Evolutionary conservation across 306 rosid genomes (phyloP).

Genomic region (Dryas octopetala): DNA sequence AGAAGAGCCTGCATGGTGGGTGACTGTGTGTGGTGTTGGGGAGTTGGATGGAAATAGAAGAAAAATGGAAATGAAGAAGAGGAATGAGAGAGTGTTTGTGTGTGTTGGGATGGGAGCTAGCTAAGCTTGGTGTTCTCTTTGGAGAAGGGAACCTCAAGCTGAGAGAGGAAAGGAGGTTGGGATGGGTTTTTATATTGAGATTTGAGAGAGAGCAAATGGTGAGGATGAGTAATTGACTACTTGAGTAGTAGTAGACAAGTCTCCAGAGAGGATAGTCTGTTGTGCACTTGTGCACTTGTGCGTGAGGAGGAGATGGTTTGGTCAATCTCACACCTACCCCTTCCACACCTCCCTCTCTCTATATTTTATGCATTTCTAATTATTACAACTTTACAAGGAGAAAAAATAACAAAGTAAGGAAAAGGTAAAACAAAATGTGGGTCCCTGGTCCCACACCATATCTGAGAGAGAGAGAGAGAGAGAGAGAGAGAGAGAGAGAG

Average conservation of each 20-base stretch:
- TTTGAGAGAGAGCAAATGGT: constrained; percentile 3
- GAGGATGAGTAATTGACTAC: too few species aligned
- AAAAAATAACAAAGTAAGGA: too few species aligned
- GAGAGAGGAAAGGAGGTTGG: constrained; percentile 29
- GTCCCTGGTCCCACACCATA: too few species aligned
- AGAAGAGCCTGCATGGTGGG: constrained; percentile 57
- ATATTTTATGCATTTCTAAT: background rate
- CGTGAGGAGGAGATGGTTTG: constrained; percentile 42
- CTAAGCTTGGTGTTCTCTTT: constrained; percentile 66
- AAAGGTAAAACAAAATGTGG: too few species aligned
- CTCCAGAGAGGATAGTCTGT: constrained; percentile 11
- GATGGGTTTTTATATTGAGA: constrained; percentile 39
- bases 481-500: too few species aligned
- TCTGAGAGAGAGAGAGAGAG: too few species aligned
- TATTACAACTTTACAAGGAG: background rate
- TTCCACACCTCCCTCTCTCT: background rate
- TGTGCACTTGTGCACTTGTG: constrained; percentile 9
- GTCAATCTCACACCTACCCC: constrained; percentile 83
- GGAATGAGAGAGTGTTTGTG: too few species aligned
- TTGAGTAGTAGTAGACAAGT: constrained; percentile 17
- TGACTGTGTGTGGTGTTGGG: background rate
- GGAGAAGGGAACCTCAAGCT: constrained; percentile 75
- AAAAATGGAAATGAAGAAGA: background rate
- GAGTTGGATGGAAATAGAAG: background rate
- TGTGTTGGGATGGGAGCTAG: too few species aligned